Percentiles rank a stretch among this genome's conserved stretches.
phyloP scores from a whole-genome alignment of 768 basidiomycete species.

The Gloeopeniophorella convolvens region DNA sequence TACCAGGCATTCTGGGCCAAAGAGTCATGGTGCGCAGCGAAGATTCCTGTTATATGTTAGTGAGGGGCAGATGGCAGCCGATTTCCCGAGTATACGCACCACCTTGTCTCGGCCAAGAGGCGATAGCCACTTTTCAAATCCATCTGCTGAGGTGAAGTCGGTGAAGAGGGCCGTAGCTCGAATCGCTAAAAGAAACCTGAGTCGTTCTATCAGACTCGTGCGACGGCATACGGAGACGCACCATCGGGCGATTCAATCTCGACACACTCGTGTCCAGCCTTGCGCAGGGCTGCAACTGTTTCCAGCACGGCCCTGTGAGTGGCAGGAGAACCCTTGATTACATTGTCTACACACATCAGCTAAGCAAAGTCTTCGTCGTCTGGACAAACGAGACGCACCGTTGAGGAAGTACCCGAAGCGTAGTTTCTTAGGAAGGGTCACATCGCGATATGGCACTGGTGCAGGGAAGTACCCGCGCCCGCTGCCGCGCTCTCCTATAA shows the following conservation, averaged over 20 bases:
- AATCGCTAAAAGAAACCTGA: not conserved
- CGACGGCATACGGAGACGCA: not conserved
- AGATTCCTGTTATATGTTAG: conserved; percentile 7
- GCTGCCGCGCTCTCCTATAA: conserved; percentile 37
- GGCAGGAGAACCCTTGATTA: conserved; percentile 18
- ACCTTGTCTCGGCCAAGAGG: conserved; percentile 19
- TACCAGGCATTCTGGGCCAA: conserved; percentile 13
- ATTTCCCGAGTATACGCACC: conserved; percentile 5
- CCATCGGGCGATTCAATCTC: conserved; percentile 29
- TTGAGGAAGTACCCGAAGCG: conserved; percentile 70
- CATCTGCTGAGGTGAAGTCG: conserved; percentile 15
- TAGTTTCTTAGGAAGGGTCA: conserved; percentile 48
- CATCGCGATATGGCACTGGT: conserved; percentile 55
- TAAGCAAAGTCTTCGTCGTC: conserved; percentile 4
- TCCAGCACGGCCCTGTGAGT: conserved; percentile 32
- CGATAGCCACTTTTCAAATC: conserved; percentile 11
- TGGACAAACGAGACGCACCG: conserved; percentile 34
- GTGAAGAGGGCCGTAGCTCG: conserved; percentile 5
- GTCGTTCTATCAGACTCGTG: too few relatives aligned
- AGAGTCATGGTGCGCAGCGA: conserved; percentile 15
- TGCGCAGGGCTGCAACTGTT: conserved; percentile 30
- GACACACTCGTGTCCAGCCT: conserved; percentile 37
- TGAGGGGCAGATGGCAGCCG: not conserved
- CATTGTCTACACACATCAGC: conserved; percentile 7
- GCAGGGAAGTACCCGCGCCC: conserved; percentile 27